These are phyloP conservation scores for Xylariaceae sp. DNA, from an alignment of 2,329 filamentous ascomycete species.

Conservation along the genomic window DNA sequence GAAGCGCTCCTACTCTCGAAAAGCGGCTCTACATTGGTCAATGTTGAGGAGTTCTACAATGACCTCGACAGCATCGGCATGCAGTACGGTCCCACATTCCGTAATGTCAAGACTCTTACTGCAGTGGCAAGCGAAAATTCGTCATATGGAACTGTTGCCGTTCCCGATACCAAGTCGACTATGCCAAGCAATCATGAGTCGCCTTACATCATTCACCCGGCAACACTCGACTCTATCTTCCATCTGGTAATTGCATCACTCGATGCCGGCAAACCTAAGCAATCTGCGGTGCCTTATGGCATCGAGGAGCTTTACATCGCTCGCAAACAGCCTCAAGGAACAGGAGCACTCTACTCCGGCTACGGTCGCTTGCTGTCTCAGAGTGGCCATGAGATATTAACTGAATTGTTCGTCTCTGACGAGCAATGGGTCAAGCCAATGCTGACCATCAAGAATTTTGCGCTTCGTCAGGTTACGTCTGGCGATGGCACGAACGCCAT, in stretches of 20 bases:
- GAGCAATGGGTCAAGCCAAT: not conserved
- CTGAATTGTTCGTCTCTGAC: not conserved
- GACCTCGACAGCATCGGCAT: slow-evolving; percentile 47
- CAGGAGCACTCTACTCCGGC: not conserved
- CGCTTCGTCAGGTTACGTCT: not conserved
- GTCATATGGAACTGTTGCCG: slow-evolving; percentile 37
- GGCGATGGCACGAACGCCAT: not conserved
- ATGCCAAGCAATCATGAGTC: slow-evolving; percentile 55
- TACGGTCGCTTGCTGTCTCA: not conserved
- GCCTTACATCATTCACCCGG: slow-evolving; percentile 53
- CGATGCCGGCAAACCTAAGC: not conserved
- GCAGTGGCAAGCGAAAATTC: slow-evolving; percentile 27
- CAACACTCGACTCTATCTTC: slow-evolving; percentile 54
- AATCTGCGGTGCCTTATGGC: slow-evolving; percentile 3
- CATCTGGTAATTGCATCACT: slow-evolving; percentile 30
- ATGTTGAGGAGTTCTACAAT: slow-evolving; percentile 43
- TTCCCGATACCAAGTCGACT: slow-evolving; percentile 47
- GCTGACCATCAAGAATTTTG: not conserved
- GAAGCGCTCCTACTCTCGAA: slow-evolving; percentile 16
- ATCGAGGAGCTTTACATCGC: slow-evolving; percentile 3
- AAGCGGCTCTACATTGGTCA: not conserved
- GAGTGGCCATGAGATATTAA: not conserved
- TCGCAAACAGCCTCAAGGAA: not conserved
- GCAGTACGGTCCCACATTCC: slow-evolving; percentile 48
- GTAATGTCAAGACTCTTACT: slow-evolving; percentile 39